Evolutionary conservation across 2,329 filamentous ascomycete genomes (phyloP), one percentile per base, ranked within the genome.

Genomic region (Piedraia hortae): DNA sequence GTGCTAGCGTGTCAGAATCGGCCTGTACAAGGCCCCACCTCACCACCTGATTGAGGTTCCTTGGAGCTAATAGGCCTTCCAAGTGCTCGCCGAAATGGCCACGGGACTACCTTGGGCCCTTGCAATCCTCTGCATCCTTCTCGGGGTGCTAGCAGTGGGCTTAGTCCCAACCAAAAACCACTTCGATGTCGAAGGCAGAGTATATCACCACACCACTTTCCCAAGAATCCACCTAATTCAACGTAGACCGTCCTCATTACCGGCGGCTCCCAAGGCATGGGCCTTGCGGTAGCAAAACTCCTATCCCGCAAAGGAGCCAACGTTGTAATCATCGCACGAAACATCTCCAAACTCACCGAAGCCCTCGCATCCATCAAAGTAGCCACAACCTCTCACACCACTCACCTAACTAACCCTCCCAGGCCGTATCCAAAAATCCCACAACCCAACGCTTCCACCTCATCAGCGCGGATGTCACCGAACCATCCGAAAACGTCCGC

Each of bases 201-300:
- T 85, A 48, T 34, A 52, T 34, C n/a, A n/a, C 11, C 6, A 14
- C 12, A 4, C 10, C 6, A 13, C 10, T 5, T 4, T 13, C n/a
- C 10, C 3, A n/a, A 6, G 8, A 6, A 13, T 3, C 16, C n/a
- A 13, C 16, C 23, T 24, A 6, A 25, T 27, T 12, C 14, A 10
- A 16, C 25, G 6, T 34, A 90, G 78, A 90, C 80, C 2, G 57
- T 88, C 23, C 54, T 93, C 24, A 54, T 97, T 23, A 97, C 85
- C 1, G 85, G 85, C 20, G 78, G 69, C 14, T 91, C 85, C 0
- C 74, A 91, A 40, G 85, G 85, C 26, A 75, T 91, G 70, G 85
- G 85, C 27, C 64, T 67, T 34, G 63, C 64, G 22, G 62, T 68
- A 10, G 78, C 69, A 4, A 56, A 62, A 22, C 57, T 78, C 32